Evolutionary conservation across 768 basidiomycete genomes (phyloP), one percentile per base, ranked within the genome.

Genomic region (Naganishia onofrii): DNA sequence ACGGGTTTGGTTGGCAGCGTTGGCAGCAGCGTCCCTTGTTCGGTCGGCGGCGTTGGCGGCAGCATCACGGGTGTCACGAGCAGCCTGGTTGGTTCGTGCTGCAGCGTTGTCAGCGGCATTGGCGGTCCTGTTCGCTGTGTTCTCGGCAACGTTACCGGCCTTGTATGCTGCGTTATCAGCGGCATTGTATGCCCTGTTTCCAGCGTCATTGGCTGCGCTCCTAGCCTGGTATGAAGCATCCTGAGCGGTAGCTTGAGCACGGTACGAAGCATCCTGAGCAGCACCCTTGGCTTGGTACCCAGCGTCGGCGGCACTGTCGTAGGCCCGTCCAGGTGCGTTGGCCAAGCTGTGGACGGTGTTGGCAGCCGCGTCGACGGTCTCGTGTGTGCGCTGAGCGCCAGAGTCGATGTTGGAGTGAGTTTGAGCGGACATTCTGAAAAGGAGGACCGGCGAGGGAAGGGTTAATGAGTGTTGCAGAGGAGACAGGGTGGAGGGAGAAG

Each of bases 321-420:
- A 31, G 4, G 65, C 46, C 3, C 23, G 46, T 23, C 44, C 31
- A 7, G 44, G 31, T 3, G 34, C 29, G 48, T 66, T 52, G 36
- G 65, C 65, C 13, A 54, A 8, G 36, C 29, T 42, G 53, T 54
- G 65, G 15, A 34, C 23, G n/a, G 52, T 31, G 31, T 68, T 51
- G 52, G 67, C 67, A 13, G 52, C 36, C 3, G 52, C 15, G 67
- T 54, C 52, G n/a, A 54, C 48, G 38, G 67, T 57, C 34, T 68
- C 54, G 67, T 54, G 53, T 4, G 68, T 60, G n/a, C 54, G 36
- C 68, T 69, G 68, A 36, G 52, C 44, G 8, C 34, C 32, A 34
- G 67, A 15, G 55, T 57, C 54, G 42, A 54, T 55, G 67, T 55
- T 57, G 32, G 5, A 2, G 65, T 66, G 53, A 29, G 65, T 66